phyloP scores from a whole-genome alignment of 331 rosid genomes.

The Phaseolus coccineus region DNA sequence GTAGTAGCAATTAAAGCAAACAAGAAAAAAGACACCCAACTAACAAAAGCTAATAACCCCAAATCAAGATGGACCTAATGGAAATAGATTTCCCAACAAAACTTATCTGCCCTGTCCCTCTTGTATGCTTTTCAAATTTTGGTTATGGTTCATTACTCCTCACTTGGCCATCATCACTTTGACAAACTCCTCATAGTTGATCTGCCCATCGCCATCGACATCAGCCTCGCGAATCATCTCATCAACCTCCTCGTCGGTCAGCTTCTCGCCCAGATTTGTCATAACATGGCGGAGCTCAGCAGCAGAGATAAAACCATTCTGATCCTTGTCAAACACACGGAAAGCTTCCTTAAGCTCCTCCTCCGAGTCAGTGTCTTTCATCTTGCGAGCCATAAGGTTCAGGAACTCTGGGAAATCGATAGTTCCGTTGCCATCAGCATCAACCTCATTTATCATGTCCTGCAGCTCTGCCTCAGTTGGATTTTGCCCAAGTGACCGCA shows the following conservation, averaged over 20 bases:
- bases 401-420: conserved; percentile 83
- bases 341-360: conserved; percentile 95
- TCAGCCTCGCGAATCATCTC: conserved; percentile 95
- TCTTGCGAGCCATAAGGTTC: conserved; percentile 84
- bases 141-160: conserved; percentile 56
- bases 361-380: conserved; percentile 85
- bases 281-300: conserved; percentile 94
- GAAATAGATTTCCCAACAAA: conserved; percentile 62
- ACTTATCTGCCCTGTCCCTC: conserved; percentile 72
- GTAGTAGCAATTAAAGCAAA: conserved; percentile 63
- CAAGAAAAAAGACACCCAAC: conserved; percentile 56
- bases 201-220: conserved; percentile 86
- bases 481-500: conserved; percentile 86
- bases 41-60: conserved; percentile 59
- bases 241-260: conserved; percentile 86
- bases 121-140: conserved; percentile 51
- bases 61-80: conserved; percentile 60
- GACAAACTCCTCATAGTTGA: conserved; percentile 91
- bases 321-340: conserved; percentile 91
- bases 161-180: conserved; percentile 97
- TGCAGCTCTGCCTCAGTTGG: conserved; percentile 91
- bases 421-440: conserved; percentile 83
- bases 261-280: conserved; percentile 94
- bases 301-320: conserved; percentile 88
- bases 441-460: conserved; percentile 90